Conservation (phyloP, 2,329 filamentous ascomycete genomes). For the Alternaria atra region DNA sequence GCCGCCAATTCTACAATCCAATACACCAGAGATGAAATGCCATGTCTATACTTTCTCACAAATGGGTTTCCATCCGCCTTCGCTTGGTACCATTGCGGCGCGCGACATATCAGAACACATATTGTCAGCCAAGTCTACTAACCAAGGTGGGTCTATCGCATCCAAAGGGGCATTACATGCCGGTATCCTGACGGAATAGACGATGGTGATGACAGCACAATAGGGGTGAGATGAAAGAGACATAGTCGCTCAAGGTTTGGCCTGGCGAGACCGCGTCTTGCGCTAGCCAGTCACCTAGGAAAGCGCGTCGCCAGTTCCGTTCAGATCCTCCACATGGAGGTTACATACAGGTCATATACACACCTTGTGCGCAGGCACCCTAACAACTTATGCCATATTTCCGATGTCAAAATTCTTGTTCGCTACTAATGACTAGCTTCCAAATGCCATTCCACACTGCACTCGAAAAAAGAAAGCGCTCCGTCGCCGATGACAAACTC, state of each 20-base stretch:
- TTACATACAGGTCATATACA: background rate
- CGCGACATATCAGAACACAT: background rate
- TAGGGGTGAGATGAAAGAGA: background rate
- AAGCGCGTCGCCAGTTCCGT: background rate
- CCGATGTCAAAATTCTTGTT: background rate
- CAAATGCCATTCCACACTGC: background rate
- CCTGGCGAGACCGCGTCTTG: background rate
- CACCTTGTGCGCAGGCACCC: background rate
- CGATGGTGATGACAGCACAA: background rate
- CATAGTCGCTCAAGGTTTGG: background rate
- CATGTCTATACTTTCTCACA: background rate
- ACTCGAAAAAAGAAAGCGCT: conserved; percentile 1
- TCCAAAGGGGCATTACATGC: background rate
- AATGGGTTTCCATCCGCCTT: background rate
- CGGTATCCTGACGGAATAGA: background rate
- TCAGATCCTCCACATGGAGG: background rate
- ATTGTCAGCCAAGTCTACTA: background rate
- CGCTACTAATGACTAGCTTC: background rate
- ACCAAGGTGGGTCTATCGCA: background rate
- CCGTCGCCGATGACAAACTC: background rate
- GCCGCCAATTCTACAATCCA: background rate
- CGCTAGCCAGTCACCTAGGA: background rate
- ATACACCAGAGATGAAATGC: no score
- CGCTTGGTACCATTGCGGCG: background rate
- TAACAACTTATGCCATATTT: background rate